Evolutionary conservation across 148 eudicot genomes (phyloP), one percentile per base, ranked within the genome.

Genomic region (Nyssa sinensis): DNA sequence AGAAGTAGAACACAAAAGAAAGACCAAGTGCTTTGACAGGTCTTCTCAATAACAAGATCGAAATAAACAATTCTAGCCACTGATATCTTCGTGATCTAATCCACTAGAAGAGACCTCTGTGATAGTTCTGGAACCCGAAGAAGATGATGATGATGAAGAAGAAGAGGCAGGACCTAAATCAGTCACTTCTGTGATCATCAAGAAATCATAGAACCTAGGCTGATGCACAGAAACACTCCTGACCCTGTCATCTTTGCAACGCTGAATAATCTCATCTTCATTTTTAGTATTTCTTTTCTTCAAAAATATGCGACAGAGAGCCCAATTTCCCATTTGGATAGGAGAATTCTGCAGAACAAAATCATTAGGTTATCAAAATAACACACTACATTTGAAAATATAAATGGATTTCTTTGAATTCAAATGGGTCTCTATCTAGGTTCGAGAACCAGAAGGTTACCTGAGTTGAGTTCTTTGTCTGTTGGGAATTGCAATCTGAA

Each of bases 281-380:
- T 66, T 65, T 27, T 53, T 75, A 10, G n/a, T 28, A 27, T 62
- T 67, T 69, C 77, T 77, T 59, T 78, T 81, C 77, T 76, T 85
- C 80, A 69, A 47, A 76, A 82, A 90, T 8, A 90, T 44, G 72
- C 75, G 86, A 75, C 88, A 88, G 31, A 88, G 71, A 51, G 79
- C 74, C 94, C 91, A 90, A 49, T 87, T 67, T 44, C 85, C 89
- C 33, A 77, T 53, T 72, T 77, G 82, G 12, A 58, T 39, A 53
- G 10, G 17, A 41, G 53, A 47, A 57, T 63, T 78, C 86, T 82
- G 89, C 62, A 41, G 21, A 72, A 58, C n/a, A 29, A 58, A n/a
- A n/a, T 8, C n/a, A 67, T 35, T 23, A 31, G 7, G 24, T 51
- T 6, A 16, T 24, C 7, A 39, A 62, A n/a, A n/a, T n/a, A n/a